These are phyloP conservation scores for Wickerhamomyces sydowiorum DNA, from an alignment of 805 yeast species.

Conservation along the genomic window DNA sequence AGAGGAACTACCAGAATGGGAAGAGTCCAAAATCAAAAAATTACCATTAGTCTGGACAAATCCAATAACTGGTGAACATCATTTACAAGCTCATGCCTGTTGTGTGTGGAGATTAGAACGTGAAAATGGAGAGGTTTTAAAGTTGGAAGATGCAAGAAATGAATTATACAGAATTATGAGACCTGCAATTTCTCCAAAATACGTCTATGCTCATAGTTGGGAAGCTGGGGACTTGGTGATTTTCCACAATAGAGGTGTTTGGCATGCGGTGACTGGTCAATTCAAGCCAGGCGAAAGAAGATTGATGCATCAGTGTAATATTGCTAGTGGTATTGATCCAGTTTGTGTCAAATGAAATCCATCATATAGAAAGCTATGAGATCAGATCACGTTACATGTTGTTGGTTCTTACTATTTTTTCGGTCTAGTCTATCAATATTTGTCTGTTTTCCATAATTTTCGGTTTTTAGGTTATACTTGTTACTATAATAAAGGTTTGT, in stretches of 20 bases:
- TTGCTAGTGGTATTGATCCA: constrained; percentile 78
- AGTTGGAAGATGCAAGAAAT: constrained; percentile 67
- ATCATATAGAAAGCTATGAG: neutral
- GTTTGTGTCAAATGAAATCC: constrained; percentile 17
- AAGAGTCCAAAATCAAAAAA: constrained; percentile 65
- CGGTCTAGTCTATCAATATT: neutral
- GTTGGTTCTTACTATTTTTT: neutral
- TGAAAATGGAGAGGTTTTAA: constrained; percentile 53
- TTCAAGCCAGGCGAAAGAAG: constrained; percentile 72
- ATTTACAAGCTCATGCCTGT: constrained; percentile 84
- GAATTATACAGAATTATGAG: constrained; percentile 72
- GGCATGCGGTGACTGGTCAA: constrained; percentile 92
- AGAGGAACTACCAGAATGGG: constrained; percentile 79
- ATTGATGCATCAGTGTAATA: constrained; percentile 91
- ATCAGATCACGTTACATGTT: too few relatives aligned
- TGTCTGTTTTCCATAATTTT: too few relatives aligned
- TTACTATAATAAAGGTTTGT: too few relatives aligned
- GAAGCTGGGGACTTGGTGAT: constrained; percentile 77
- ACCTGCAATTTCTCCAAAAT: constrained; percentile 72
- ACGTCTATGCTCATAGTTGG: constrained; percentile 83
- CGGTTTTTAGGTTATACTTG: too few relatives aligned
- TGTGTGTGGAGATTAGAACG: constrained; percentile 63
- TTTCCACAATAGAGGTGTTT: constrained; percentile 83
- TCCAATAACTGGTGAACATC: constrained; percentile 78
- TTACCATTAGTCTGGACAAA: constrained; percentile 91